These are phyloP conservation scores for Syzygium grande DNA, from an alignment of 345 rosid genomes.

Conservation along the genomic window DNA sequence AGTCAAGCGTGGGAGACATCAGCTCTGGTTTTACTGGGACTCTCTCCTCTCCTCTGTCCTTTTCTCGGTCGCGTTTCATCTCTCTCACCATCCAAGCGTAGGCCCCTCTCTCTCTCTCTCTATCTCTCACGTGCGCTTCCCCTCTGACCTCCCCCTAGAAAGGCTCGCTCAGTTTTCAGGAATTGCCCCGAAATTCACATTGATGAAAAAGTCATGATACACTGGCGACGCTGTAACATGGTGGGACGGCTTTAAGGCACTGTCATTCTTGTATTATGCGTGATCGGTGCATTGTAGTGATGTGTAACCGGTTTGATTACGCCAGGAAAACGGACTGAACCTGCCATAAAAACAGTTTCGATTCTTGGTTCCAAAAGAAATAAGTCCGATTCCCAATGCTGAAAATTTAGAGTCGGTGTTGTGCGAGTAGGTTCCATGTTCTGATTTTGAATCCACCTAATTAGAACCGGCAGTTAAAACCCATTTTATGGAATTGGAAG, in stretches of 20 bases:
- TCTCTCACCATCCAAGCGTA: background rate
- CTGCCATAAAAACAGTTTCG: no score
- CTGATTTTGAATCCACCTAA: background rate
- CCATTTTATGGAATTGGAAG: rapidly evolving
- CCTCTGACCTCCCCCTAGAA: background rate
- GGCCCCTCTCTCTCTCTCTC: background rate
- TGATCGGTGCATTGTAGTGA: no score
- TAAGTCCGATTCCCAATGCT: rapidly evolving
- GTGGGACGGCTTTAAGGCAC: rapidly evolving
- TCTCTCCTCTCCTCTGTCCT: background rate
- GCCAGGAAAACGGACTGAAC: no score
- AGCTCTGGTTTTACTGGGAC: background rate
- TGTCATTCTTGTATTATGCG: background rate
- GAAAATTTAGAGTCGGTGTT: background rate
- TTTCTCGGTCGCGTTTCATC: background rate
- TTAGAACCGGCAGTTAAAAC: background rate
- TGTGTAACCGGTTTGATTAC: no score
- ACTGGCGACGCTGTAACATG: rapidly evolving
- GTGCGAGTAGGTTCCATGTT: background rate
- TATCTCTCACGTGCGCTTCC: background rate
- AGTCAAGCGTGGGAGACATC: background rate
- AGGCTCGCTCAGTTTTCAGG: background rate
- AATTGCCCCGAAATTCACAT: background rate
- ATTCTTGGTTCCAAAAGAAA: background rate
- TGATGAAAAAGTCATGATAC: rapidly evolving